A percentile compares a stretch with the other conserved stretches of the same genome.
These are phyloP conservation scores for Pleurotus platypus DNA, from an alignment of 768 basidiomycete species.

Conservation along the genomic window DNA sequence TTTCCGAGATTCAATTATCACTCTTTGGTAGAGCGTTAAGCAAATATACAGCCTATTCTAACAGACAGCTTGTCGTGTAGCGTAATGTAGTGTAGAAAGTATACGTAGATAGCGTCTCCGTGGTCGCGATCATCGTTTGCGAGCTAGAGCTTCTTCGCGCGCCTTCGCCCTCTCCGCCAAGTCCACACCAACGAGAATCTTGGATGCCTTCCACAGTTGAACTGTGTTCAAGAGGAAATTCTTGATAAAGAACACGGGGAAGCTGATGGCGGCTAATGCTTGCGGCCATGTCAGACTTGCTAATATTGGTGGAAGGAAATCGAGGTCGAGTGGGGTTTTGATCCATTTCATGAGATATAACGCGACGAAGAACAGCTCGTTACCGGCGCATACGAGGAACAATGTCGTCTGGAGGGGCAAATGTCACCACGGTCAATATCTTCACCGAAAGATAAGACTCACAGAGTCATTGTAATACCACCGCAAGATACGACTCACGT, in stretches of 20 bases:
- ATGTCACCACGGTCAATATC: constrained; percentile 1
- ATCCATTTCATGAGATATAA: constrained; percentile 93
- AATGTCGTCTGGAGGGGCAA: constrained; percentile 59
- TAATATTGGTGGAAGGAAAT: constrained; percentile 19
- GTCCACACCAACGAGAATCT: constrained; percentile 91
- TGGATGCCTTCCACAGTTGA: constrained; percentile 97
- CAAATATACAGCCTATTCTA: not conserved
- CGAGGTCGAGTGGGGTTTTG: constrained; percentile 59
- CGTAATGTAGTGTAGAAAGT: not conserved
- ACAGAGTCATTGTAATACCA: constrained; percentile 93
- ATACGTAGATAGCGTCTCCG: not conserved
- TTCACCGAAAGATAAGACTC: constrained; percentile 25
- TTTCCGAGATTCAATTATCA: too few species aligned
- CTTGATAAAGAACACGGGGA: constrained; percentile 73
- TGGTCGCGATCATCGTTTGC: not conserved
- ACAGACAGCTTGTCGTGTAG: not conserved
- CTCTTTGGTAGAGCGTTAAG: too few species aligned
- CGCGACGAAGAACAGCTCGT: constrained; percentile 94
- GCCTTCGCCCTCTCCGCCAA: constrained; percentile 78
- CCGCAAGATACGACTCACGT: constrained; percentile 89
- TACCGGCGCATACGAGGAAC: constrained; percentile 90
- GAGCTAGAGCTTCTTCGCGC: constrained; percentile 32
- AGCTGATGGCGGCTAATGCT: constrained; percentile 56
- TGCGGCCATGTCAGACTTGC: constrained; percentile 70
- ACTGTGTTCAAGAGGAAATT: constrained; percentile 88